Evolutionary conservation across 371 early-diverging fungal species (phyloP).

Genomic region (Sporodiniella umbellata): DNA sequence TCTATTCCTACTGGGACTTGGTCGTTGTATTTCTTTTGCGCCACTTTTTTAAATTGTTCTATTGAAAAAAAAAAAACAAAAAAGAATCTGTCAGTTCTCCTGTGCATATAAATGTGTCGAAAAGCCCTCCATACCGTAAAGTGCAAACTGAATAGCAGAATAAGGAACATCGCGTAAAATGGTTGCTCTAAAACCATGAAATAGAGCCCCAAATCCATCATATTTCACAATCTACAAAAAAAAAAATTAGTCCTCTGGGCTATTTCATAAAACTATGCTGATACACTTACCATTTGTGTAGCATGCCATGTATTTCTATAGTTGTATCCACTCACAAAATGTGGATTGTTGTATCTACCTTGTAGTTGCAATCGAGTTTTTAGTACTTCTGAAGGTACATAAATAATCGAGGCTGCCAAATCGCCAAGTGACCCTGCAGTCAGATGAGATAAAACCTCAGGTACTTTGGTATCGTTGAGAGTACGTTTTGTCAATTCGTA

Average conservation of each 20-base stretch:
- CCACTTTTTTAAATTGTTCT: constrained; percentile 52
- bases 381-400: constrained; percentile 78
- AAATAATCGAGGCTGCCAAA: constrained; percentile 67
- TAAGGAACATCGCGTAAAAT: constrained; percentile 72
- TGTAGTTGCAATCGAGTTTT: constrained; percentile 83
- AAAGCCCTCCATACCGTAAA: constrained; percentile 55
- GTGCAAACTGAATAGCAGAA: constrained; percentile 70
- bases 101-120: neutral
- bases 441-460: constrained; percentile 65
- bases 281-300: constrained; percentile 48
- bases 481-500: constrained; percentile 74
- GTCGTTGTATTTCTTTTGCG: constrained; percentile 29
- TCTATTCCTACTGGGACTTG: constrained; percentile 52
- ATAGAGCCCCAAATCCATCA: constrained; percentile 62
- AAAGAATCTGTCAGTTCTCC: neutral
- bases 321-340: constrained; percentile 73
- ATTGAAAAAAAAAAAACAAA: constrained; percentile 1
- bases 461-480: constrained; percentile 51
- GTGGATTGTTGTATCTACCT: constrained; percentile 75
- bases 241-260: neutral
- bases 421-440: constrained; percentile 74
- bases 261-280: neutral
- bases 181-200: constrained; percentile 67
- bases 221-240: constrained; percentile 54
- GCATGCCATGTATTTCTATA: constrained; percentile 75